phyloP scores from a whole-genome alignment of 768 basidiomycete genomes.

The Boletus reticuloceps region DNA sequence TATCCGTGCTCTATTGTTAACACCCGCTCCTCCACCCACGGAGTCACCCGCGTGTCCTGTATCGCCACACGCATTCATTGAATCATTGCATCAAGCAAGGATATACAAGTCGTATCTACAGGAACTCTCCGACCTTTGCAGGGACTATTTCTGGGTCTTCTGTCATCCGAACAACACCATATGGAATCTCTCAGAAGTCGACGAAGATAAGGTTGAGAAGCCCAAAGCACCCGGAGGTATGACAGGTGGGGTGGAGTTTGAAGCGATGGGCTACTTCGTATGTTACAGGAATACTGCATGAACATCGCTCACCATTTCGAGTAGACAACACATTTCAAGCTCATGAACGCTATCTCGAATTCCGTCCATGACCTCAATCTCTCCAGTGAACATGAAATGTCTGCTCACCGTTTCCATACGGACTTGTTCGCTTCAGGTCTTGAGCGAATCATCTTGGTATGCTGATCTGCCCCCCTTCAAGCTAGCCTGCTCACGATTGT shows the following conservation, averaged over 20 bases:
- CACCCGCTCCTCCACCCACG: slow-evolving; percentile 60
- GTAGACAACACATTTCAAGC: slow-evolving; percentile 84
- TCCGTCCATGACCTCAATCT: slow-evolving; percentile 63
- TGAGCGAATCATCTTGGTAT: slow-evolving; percentile 85
- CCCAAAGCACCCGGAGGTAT: slow-evolving; percentile 95
- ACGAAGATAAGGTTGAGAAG: slow-evolving; percentile 82
- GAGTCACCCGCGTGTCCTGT: slow-evolving; percentile 61
- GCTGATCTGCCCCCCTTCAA: slow-evolving; percentile 18
- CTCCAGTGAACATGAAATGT: slow-evolving; percentile 66
- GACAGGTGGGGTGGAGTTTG: slow-evolving; percentile 98
- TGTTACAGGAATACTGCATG: slow-evolving; percentile 28
- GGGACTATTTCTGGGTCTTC: slow-evolving; percentile 97
- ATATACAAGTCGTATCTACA: slow-evolving; percentile 81
- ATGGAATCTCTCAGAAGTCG: slow-evolving; percentile 82
- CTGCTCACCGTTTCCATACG: slow-evolving; percentile 77
- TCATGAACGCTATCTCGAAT: slow-evolving; percentile 78
- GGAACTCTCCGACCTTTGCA: slow-evolving; percentile 84
- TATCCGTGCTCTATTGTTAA: slow-evolving; percentile 72
- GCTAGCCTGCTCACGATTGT: not conserved
- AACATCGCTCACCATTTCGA: slow-evolving; percentile 6
- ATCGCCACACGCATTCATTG: slow-evolving; percentile 82
- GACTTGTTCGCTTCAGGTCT: slow-evolving; percentile 91
- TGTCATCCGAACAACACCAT: slow-evolving; percentile 93
- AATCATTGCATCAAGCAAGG: slow-evolving; percentile 60
- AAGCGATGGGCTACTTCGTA: slow-evolving; percentile 95